phyloP scores from a whole-genome alignment of 371 early-diverging fungal species.

The Lichtheimia hyalospora region DNA sequence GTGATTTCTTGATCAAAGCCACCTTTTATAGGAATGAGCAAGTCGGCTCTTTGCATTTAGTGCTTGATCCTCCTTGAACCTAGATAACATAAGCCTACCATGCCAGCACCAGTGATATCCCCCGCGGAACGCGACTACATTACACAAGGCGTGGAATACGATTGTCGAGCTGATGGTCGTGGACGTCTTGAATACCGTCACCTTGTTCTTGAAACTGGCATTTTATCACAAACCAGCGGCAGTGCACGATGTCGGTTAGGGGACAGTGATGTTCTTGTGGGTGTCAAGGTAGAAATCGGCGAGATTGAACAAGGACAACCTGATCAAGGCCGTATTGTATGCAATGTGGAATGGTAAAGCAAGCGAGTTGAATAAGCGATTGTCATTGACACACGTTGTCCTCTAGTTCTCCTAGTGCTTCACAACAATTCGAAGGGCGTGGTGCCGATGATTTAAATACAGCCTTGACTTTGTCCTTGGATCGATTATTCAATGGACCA shows the following conservation, averaged over 20 bases:
- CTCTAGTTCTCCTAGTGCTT: constrained; percentile 77
- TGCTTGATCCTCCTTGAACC: too few species aligned
- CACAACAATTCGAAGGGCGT: constrained; percentile 78
- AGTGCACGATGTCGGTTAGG: constrained; percentile 81
- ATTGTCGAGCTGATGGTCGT: constrained; percentile 90
- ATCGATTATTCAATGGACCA: constrained; percentile 75
- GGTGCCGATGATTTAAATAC: constrained; percentile 84
- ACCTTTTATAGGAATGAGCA: too few species aligned
- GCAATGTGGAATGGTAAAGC: constrained; percentile 82
- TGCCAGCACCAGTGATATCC: constrained; percentile 61
- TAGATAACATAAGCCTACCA: constrained; percentile 7
- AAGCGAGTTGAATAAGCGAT: too few species aligned
- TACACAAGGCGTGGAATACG: constrained; percentile 74
- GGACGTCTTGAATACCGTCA: constrained; percentile 76
- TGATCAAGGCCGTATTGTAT: constrained; percentile 70
- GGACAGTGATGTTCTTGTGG: constrained; percentile 87
- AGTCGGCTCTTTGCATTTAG: too few species aligned
- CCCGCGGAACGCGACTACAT: constrained; percentile 85
- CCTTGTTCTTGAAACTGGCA: constrained; percentile 73
- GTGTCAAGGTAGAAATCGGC: constrained; percentile 90
- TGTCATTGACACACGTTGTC: too few species aligned
- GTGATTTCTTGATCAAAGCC: too few species aligned
- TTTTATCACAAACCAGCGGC: constrained; percentile 88
- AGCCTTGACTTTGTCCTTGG: constrained; percentile 77
- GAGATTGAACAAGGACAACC: constrained; percentile 59